These are phyloP conservation scores for Carpinus fangiana DNA, from an alignment of 306 rosid genomes.

Conservation along the genomic window DNA sequence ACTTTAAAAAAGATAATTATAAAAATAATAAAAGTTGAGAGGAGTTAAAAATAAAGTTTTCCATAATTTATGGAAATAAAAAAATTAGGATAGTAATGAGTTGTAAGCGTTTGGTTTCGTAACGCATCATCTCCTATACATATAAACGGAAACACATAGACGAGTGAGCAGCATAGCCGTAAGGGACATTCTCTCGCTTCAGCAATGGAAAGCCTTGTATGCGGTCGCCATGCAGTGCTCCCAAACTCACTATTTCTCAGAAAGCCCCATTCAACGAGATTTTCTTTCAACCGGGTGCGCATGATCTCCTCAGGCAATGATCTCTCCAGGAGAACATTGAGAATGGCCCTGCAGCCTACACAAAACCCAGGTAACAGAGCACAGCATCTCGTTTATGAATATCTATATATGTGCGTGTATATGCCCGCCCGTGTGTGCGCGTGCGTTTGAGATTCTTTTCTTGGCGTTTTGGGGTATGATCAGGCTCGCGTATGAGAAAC, in stretches of 20 bases:
- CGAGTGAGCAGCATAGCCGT: not conserved
- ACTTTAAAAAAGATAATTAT: no score
- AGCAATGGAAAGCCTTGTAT: not conserved
- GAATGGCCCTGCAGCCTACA: constrained; percentile 50
- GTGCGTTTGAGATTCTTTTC: not conserved
- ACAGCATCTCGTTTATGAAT: not conserved
- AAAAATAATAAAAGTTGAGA: no score
- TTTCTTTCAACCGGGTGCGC: constrained; percentile 13
- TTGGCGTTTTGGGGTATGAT: constrained; percentile 3
- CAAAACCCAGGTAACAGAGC: constrained; percentile 41
- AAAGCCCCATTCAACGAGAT: not conserved
- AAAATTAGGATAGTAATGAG: no score
- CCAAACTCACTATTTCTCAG: constrained; percentile 17
- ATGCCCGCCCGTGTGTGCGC: not conserved
- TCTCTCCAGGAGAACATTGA: constrained; percentile 23
- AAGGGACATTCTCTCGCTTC: not conserved
- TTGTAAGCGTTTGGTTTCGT: no score
- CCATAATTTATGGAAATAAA: no score
- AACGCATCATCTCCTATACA: no score
- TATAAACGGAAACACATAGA: no score
- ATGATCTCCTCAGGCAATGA: constrained; percentile 24
- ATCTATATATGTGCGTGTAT: not conserved
- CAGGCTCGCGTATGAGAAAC: not conserved
- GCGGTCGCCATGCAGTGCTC: not conserved
- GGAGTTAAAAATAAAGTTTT: no score